These are phyloP conservation scores for Boletus speciosus DNA, from an alignment of 768 basidiomycete species.

Conservation along the genomic window DNA sequence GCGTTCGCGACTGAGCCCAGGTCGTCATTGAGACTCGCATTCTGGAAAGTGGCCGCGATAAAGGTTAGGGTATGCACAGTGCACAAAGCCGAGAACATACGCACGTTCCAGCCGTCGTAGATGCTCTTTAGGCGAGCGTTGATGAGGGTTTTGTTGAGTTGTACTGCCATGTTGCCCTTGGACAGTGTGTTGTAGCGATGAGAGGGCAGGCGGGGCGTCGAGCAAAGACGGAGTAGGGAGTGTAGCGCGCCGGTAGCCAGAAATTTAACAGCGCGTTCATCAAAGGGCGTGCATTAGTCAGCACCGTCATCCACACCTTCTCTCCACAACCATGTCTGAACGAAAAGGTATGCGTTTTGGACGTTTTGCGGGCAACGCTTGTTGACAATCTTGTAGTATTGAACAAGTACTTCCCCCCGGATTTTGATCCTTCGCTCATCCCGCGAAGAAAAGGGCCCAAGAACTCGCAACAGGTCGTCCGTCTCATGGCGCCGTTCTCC, in stretches of 20 bases:
- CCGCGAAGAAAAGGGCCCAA: conserved; percentile 85
- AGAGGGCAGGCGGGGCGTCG: conserved; percentile 13
- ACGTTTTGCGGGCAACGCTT: background rate
- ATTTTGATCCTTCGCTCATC: conserved; percentile 97
- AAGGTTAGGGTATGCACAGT: conserved; percentile 8
- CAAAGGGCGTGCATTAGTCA: conserved; percentile 27
- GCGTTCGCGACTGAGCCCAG: conserved; percentile 62
- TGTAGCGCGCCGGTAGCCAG: conserved; percentile 22
- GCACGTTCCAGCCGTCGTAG: conserved; percentile 61
- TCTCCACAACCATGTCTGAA: conserved; percentile 61
- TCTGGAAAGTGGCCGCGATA: conserved; percentile 36
- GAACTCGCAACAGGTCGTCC: conserved; percentile 95
- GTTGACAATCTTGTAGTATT: conserved; percentile 51
- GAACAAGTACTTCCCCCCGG: conserved; percentile 96
- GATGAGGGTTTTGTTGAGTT: conserved; percentile 64
- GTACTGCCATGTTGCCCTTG: conserved; percentile 52
- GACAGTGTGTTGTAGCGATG: background rate
- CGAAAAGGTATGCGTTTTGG: conserved; percentile 59
- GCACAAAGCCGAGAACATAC: conserved; percentile 21
- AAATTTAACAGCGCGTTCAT: conserved; percentile 33
- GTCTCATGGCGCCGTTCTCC: conserved; percentile 98
- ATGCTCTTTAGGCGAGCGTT: conserved; percentile 54
- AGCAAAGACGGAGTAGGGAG: conserved; percentile 14
- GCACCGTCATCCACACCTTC: conserved; percentile 12
- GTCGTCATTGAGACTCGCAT: conserved; percentile 66